Base-by-base conservation (phyloP, 139 green algal species). In the Microglena sp. region DNA sequence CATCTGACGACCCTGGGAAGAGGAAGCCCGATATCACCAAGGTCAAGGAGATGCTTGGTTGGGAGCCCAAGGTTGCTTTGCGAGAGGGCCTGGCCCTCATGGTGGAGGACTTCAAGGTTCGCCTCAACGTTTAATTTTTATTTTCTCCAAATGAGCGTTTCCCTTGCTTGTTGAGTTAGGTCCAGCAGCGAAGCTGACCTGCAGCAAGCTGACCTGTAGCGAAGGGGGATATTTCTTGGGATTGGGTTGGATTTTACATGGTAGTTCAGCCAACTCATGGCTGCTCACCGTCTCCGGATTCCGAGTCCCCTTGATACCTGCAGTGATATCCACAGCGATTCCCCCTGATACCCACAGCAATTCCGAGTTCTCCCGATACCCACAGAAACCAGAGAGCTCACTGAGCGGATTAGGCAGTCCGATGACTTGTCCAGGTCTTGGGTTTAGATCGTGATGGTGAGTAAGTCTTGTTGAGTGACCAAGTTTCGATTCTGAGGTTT, bases 41-140 rank as follows among this genome's bases (percentile, higher is more conserved):
- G 77, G 82, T 84, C 27, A 95, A 85, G 67, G 73, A 62, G 45
- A 62, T 84, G 62, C 82, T 96, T 43, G 87, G 89, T 0, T 99
- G 94, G 94, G 82, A 96, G 82, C 94, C 94, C 2, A 92, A 90
- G 74, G 81, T 99, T 34, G 5, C 70, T 18, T 81, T 99, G 45
- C 64, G 71, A 5, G 56, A 97, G 5, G 94, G 94, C 1, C 78
- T 99, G 31, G 30, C 40, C 1, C 71, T 74, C 45, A 99, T 99
- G 94, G 83, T 97, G 54, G 82, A 94, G 2, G 94, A 99, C 74
- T 99, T 99, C 83, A 88, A 84, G 44, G 76, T 71, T 36, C 76
- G 90, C 6, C 64, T 90, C 36, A 50, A 7, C 27, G 34, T 30
- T 8, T 3, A 24, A 3, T 15, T 30, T 0, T 21, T 21, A 30